Evolutionary conservation across 495 filamentous ascomycete genomes (phyloP), one percentile per base, ranked within the genome.

Genomic region (Xylaria bambusicola): DNA sequence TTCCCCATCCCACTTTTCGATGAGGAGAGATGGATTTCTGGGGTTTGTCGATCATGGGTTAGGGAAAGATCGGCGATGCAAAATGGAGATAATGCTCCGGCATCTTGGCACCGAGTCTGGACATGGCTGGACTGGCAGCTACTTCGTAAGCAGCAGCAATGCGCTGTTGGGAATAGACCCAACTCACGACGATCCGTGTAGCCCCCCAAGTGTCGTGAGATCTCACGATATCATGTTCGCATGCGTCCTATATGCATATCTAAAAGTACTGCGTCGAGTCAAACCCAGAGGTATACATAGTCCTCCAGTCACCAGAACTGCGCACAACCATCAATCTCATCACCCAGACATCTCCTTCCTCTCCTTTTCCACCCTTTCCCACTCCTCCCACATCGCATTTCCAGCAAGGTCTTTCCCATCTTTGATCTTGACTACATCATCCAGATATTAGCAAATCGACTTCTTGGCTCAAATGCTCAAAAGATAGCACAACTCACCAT

Each of bases 1-100:
- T 40, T 52, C 33, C 33, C 35, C 49, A 40, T 40, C 49, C 49
- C 41, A 52, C 49, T 54, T 54, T 44, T 31, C 51, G 51, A 54
- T 31, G 51, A 18, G 20, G 26, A n/a, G n/a, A 38, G 5, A 52
- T 42, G 51, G 51, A 20, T 12, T 26, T 21, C 31, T 42, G 27
- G 20, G n/a, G 42, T 1, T 38, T 52, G 21, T 40, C 13, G 33
- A 24, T 52, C 33, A 7, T 17, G 31, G 48, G 31, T 18, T 24
- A 31, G 26, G 46, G 23, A n/a, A 18, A 31, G 20, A 21, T 40
- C 8, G 36, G 12, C 6, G 6, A 10, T 38, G 12, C 21, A 23
- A 13, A 2, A 13, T 41, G 51, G 51, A 54, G 51, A 31, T 7
- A 42, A 54, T n/a, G 51, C 51, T 44, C 51, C 51, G 51, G 36